Base-by-base conservation (phyloP, 108 stramenopile species). In the Skeletonema potamos region DNA sequence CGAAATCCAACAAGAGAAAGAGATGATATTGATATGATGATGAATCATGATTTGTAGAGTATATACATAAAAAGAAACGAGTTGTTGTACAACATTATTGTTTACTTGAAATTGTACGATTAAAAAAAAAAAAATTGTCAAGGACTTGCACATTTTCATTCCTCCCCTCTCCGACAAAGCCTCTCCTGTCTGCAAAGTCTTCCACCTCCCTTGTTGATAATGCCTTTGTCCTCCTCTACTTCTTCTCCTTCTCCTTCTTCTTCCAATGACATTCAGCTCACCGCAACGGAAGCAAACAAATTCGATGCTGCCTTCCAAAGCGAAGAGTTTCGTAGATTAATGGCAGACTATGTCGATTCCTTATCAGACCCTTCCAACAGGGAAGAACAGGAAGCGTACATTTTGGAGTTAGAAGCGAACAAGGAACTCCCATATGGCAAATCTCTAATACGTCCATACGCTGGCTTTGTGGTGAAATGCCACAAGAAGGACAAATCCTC, bases 321-420 rank as follows among this genome's bases (percentile, higher is more conserved):
- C 36, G 78, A 85, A 24, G 74, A 81, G 11, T 89, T 89, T 62
- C 68, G 84, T 24, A 79, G 77, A 20, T 56, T 89, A 13, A 57
- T 89, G 65, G 62, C 81, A 0, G 84, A 86, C n/a, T 90, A 87
- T 44, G 84, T 83, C 13, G 75, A 64, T 17, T 86, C 87, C 41
- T 57, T 90, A 6, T 70, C 76, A 3, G 85, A 90, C 64, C 89
- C 86, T 9, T 79, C 78, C 33, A 41, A 87, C 48, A 67, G 84
- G 24, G 86, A 70, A 33, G 86, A 90, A 72, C 81, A 82, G 18
- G 82, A 90, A 41, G 68, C 74, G 1, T 90, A 87, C 77, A 84
- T 90, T 22, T 34, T 48, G 27, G 68, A 70, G 8, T 51, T 85
- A 11, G 88, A 87, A 48, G 32, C 57, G 17, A 64, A 83, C n/a